These are phyloP conservation scores for Vararia minispora DNA, from an alignment of 768 basidiomycete species.

Conservation along the genomic window DNA sequence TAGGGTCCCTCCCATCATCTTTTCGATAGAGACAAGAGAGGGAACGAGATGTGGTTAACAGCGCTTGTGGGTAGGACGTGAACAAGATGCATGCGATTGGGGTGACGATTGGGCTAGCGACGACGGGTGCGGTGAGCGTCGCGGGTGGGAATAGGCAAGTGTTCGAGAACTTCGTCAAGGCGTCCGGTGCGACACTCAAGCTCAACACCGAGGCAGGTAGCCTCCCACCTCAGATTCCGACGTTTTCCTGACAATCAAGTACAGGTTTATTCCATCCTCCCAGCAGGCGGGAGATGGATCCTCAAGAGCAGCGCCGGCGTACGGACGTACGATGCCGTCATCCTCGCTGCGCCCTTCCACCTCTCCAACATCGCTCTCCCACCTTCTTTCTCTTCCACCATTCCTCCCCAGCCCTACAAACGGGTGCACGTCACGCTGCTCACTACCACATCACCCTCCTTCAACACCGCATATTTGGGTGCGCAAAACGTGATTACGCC, in stretches of 20 bases:
- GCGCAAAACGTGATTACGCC: constrained; percentile 29
- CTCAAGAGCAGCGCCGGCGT: constrained; percentile 36
- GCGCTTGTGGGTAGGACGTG: constrained; percentile 37
- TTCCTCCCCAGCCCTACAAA: constrained; percentile 65
- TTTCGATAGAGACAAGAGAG: not conserved
- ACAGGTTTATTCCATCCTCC: constrained; percentile 19
- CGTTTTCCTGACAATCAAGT: constrained; percentile 1
- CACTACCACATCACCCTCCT: constrained; percentile 52
- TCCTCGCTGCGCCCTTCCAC: constrained; percentile 81
- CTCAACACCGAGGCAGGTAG: constrained; percentile 55
- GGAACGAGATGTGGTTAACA: not conserved
- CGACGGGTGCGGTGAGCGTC: constrained; percentile 52
- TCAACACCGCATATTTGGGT: constrained; percentile 61
- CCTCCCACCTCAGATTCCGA: constrained; percentile 1
- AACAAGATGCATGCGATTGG: constrained; percentile 67
- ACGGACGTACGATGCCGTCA: constrained; percentile 53
- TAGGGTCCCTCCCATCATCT: not conserved
- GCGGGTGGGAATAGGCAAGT: constrained; percentile 73
- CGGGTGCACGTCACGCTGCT: constrained; percentile 82
- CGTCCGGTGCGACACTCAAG: constrained; percentile 54
- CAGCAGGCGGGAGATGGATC: constrained; percentile 33
- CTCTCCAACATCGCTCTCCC: constrained; percentile 46
- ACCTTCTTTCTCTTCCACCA: constrained; percentile 32
- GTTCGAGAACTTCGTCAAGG: constrained; percentile 68
- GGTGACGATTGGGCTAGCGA: constrained; percentile 59